Percentiles rank a stretch among this genome's conserved stretches.
phyloP scores from a whole-genome alignment of 306 rosid genomes.

The Medicago arabica region DNA sequence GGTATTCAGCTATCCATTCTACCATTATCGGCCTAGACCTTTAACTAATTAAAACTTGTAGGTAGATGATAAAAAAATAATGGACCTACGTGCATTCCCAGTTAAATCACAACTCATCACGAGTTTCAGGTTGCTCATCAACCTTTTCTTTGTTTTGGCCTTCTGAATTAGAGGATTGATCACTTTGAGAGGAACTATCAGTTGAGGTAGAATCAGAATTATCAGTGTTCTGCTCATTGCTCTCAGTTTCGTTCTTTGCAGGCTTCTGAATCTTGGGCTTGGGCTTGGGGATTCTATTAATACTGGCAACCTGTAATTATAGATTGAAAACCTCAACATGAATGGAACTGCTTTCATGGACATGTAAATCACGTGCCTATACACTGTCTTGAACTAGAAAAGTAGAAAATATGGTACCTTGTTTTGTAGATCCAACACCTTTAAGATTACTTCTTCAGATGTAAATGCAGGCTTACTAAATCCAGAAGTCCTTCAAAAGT shows the following conservation, averaged over 20 bases:
- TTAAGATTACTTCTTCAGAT: slow-evolving; percentile 75
- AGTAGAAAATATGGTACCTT: slow-evolving; percentile 60
- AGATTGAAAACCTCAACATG: slow-evolving; percentile 24
- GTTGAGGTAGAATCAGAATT: slow-evolving; percentile 53
- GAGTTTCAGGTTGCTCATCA: slow-evolving; percentile 48
- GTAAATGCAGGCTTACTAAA: slow-evolving; percentile 77
- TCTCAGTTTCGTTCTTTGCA: slow-evolving; percentile 63
- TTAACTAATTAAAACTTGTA: slow-evolving; percentile 35
- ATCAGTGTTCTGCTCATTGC: slow-evolving; percentile 49
- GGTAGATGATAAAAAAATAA: slow-evolving; percentile 45
- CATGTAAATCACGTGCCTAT: slow-evolving; percentile 28
- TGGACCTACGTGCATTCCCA: slow-evolving; percentile 40
- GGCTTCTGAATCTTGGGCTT: slow-evolving; percentile 83
- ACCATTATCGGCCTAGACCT: slow-evolving; percentile 42
- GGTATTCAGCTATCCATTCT: slow-evolving; percentile 41
- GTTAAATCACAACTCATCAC: slow-evolving; percentile 79
- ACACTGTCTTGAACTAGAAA: slow-evolving; percentile 5
- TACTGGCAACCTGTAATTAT: slow-evolving; percentile 58
- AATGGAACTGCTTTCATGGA: slow-evolving; percentile 9
- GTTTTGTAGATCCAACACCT: slow-evolving; percentile 70
- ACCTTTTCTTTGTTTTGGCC: slow-evolving; percentile 44
- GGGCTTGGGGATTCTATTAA: slow-evolving; percentile 87
- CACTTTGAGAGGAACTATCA: slow-evolving; percentile 50
- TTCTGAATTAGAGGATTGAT: slow-evolving; percentile 50
- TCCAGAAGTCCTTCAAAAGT: slow-evolving; percentile 69